Evolutionary conservation across 352 stramenopile genomes (phyloP).

Genomic region (Phytophthora fragariaefolia): DNA sequence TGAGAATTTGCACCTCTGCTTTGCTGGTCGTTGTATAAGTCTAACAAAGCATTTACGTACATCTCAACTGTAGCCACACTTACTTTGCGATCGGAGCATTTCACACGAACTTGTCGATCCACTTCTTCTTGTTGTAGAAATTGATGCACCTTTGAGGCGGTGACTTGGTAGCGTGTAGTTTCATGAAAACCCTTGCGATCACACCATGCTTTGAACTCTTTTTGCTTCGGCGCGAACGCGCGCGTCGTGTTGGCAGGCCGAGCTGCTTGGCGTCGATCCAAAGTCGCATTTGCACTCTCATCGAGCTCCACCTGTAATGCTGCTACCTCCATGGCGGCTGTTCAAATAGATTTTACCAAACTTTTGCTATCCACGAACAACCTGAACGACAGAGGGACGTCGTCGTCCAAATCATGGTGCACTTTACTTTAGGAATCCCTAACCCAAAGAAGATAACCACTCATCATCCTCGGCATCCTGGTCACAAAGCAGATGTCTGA

Average conservation of each 20-base stretch:
- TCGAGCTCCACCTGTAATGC: background rate
- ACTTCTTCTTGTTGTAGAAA: background rate
- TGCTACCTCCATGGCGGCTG: background rate
- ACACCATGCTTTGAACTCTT: background rate
- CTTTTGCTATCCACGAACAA: too few relatives aligned
- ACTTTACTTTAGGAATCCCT: background rate
- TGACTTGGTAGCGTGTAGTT: conserved; percentile 3
- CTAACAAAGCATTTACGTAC: background rate
- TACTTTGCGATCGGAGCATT: background rate
- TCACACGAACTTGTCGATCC: background rate
- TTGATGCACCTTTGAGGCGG: background rate
- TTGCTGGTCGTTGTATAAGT: background rate
- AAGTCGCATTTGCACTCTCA: background rate
- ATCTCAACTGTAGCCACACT: background rate
- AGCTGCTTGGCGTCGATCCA: background rate
- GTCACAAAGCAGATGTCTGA: too few relatives aligned
- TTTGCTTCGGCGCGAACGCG: conserved; percentile 1
- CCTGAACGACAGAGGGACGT: too few relatives aligned
- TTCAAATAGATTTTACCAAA: too few relatives aligned
- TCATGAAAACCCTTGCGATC: background rate
- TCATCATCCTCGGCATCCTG: too few relatives aligned
- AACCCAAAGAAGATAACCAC: background rate
- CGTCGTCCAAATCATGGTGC: background rate
- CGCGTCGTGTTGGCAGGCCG: background rate
- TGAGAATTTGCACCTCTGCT: background rate